phyloP scores from a whole-genome alignment of 441 rosid species.

The Metrosideros polymorpha region DNA sequence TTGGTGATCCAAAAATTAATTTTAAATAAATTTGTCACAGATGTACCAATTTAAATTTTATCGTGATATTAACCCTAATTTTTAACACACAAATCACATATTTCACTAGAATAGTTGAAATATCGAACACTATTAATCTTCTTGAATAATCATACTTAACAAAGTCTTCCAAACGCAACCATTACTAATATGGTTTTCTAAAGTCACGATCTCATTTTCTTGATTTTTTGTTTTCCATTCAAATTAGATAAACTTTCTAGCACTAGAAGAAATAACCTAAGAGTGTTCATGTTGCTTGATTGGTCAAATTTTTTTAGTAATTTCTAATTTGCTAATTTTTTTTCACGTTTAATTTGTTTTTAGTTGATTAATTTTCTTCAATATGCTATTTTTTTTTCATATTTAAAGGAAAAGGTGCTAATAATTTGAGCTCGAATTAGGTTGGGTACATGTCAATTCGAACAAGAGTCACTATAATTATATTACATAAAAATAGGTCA shows the following conservation, averaged over 20 bases:
- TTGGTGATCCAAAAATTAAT: no score
- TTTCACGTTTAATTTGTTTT: background rate
- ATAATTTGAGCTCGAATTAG: background rate
- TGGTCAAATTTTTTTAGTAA: background rate
- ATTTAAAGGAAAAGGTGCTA: background rate
- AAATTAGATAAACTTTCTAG: background rate
- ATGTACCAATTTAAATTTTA: no score
- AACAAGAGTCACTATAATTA: background rate
- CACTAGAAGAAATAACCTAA: background rate
- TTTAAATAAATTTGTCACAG: no score
- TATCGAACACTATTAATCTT: background rate
- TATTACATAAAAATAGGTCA: background rate
- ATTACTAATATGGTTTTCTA: background rate
- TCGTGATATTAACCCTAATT: no score
- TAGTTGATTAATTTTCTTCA: background rate
- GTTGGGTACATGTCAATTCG: accelerated
- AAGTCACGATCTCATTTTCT: background rate
- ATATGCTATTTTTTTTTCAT: background rate
- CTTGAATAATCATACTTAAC: background rate
- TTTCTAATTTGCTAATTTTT: background rate
- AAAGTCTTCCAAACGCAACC: background rate
- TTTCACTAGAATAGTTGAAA: background rate
- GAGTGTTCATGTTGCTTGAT: background rate
- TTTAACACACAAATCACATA: no score
- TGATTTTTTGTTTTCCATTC: background rate